Conservation (phyloP, 352 stramenopile genomes). For the Peronospora belbahrii region DNA sequence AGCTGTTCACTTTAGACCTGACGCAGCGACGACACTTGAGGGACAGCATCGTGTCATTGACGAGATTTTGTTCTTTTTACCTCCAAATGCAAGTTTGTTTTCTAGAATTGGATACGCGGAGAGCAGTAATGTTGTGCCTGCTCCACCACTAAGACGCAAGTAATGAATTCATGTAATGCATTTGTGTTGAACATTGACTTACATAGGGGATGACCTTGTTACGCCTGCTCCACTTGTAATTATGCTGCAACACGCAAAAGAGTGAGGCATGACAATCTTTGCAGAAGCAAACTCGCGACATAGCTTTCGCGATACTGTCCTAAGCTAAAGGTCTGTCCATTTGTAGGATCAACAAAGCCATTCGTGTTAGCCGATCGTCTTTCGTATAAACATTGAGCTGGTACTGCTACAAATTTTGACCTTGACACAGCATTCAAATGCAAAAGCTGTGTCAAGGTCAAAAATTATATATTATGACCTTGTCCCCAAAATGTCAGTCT, state of each 20-base stretch:
- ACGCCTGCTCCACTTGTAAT: too few species aligned
- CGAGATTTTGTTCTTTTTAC: slow-evolving; percentile 31
- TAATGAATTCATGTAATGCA: slow-evolving; percentile 2
- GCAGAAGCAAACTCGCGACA: slow-evolving; percentile 74
- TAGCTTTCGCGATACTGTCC: slow-evolving; percentile 25
- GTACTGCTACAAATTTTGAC: slow-evolving; percentile 42
- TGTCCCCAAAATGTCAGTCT: too few species aligned
- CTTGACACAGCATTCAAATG: too few species aligned
- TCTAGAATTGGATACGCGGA: slow-evolving; percentile 29
- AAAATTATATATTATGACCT: too few species aligned
- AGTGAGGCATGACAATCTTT: slow-evolving; percentile 36
- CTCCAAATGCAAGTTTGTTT: slow-evolving; percentile 8
- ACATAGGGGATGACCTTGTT: too few species aligned
- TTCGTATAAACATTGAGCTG: slow-evolving; percentile 13
- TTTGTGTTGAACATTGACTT: too few species aligned
- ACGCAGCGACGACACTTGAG: slow-evolving; percentile 4
- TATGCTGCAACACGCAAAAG: too few species aligned
- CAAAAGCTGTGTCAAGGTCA: too few species aligned
- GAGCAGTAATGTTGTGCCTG: slow-evolving; percentile 21
- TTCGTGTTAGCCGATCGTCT: slow-evolving; percentile 16
- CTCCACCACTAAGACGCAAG: slow-evolving; percentile 7
- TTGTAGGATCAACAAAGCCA: slow-evolving; percentile 35
- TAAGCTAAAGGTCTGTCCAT: slow-evolving; percentile 9
- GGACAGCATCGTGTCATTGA: slow-evolving; percentile 18
- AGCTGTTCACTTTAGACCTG: slow-evolving; percentile 5